Base-by-base conservation (phyloP, 2,329 filamentous ascomycete genomes). In the Talaromyces sp. region DNA sequence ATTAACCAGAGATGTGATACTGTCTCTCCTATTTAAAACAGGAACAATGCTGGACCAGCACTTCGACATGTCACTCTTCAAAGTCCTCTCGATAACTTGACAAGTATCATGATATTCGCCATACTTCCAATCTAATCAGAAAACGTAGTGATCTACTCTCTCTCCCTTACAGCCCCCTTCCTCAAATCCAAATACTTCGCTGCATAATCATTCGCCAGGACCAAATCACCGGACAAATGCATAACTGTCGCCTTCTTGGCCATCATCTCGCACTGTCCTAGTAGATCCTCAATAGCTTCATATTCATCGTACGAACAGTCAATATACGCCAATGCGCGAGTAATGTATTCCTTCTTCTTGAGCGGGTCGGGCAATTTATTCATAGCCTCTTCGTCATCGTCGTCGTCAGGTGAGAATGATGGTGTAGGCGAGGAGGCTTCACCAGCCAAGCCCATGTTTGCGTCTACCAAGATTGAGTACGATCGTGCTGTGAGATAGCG, bases 211-310 rank as follows among this genome's bases (percentile, higher is more conserved):
- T 89, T 89, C 0, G 88, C 87, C 67, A 88, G 71, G 19, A 81
- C 82, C 68, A 82, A 76, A 70, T 93, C 89, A 0, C 89, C 90
- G 8, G 85, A 82, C 56, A 89, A 79, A 75, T 88, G 87, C 82
- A 91, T 90, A 60, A 96, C 84, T 60, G 88, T 88, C 3, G 90
- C 89, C 77, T 92, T 93, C 82, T 95, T 95, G 22, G 90, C 89
- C 79, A 93, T 85, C 82, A 91, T 88, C 76, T 93, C 90, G 72
- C 91, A 89, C 77, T 91, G 89, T 62, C 87, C 87, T n/a, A 81
- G 78, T 14, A 88, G 78, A 73, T 91, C 90, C 73, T 91, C 87
- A 14, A 92, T 81, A 56, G 82, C 83, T 48, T 87, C 85, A 74
- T 86, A 96, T 67, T 88, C 84, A 62, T 78, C 79, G 69, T 88